phyloP scores from a whole-genome alignment of 805 yeast species.

The Schwanniomyces pseudopolymorphus region DNA sequence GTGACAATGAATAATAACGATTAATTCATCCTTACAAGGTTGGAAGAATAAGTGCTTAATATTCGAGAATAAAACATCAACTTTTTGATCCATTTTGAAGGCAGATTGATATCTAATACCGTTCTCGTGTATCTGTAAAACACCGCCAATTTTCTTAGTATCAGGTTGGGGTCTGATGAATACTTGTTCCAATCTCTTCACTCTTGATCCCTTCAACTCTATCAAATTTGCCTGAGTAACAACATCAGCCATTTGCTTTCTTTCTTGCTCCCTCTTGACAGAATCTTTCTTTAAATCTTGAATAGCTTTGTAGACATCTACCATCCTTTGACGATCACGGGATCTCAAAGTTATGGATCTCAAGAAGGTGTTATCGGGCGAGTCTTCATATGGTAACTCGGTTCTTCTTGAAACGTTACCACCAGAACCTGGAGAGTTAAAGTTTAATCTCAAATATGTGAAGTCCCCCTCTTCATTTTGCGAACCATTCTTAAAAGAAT shows the following conservation, averaged over 20 bases:
- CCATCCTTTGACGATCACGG: constrained; percentile 86
- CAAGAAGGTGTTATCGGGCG: constrained; percentile 80
- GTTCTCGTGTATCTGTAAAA: constrained; percentile 87
- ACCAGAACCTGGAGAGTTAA: constrained; percentile 89
- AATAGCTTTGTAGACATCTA: constrained; percentile 84
- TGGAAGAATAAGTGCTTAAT: constrained; percentile 93
- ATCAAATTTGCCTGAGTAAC: constrained; percentile 86
- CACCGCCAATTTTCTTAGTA: constrained; percentile 92
- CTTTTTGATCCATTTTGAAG: constrained; percentile 76
- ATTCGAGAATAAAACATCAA: constrained; percentile 86
- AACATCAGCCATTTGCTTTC: constrained; percentile 89
- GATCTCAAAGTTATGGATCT: constrained; percentile 87
- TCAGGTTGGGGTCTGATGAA: constrained; percentile 95
- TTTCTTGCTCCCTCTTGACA: constrained; percentile 85
- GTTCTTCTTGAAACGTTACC: constrained; percentile 66
- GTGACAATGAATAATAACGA: constrained; percentile 90
- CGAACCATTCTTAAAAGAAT: constrained; percentile 89
- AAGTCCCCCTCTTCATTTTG: constrained; percentile 96
- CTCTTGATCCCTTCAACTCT: constrained; percentile 80
- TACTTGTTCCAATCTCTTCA: constrained; percentile 82
- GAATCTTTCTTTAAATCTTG: constrained; percentile 91
- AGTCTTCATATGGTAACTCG: constrained; percentile 89
- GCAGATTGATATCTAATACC: constrained; percentile 94
- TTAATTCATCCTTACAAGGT: constrained; percentile 91
- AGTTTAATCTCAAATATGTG: constrained; percentile 85